These are phyloP conservation scores for Parmelia sp. DNA, from an alignment of 495 filamentous ascomycete species.

Conservation along the genomic window DNA sequence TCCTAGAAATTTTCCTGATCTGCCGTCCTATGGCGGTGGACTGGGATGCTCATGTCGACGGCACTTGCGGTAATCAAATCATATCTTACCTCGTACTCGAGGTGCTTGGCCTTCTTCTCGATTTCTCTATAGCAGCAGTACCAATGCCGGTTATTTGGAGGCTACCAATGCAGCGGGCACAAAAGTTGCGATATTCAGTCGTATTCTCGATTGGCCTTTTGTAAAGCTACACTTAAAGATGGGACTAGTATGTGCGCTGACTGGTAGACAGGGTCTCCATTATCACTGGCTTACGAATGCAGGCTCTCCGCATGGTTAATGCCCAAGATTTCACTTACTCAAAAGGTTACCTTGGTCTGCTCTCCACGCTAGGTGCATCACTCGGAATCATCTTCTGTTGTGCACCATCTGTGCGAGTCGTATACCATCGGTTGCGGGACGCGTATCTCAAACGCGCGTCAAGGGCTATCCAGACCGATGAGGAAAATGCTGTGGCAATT, in stretches of 20 bases:
- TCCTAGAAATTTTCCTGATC: conserved; percentile 23
- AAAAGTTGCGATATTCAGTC: not conserved
- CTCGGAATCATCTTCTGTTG: conserved; percentile 23
- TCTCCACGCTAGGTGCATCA: conserved; percentile 27
- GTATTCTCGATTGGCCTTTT: conserved; percentile 11
- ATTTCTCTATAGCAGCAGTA: conserved; percentile 18
- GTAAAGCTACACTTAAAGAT: conserved; percentile 1
- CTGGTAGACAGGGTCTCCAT: conserved; percentile 22
- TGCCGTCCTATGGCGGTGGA: conserved; percentile 26
- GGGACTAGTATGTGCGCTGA: not conserved
- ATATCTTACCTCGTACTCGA: conserved; percentile 27
- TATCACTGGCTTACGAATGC: conserved; percentile 28
- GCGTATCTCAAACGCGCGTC: not conserved
- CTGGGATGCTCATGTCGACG: conserved; percentile 22
- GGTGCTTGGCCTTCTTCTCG: conserved; percentile 22
- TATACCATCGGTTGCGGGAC: not conserved
- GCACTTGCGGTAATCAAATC: conserved; percentile 26
- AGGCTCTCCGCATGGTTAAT: conserved; percentile 25
- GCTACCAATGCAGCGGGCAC: not conserved
- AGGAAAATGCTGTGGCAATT: not conserved
- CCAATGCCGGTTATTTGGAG: conserved; percentile 6
- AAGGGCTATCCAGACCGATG: not conserved
- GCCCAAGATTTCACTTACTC: conserved; percentile 28
- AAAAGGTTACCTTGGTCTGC: conserved; percentile 28
- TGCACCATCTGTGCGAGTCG: not conserved